phyloP scores from a whole-genome alignment of 768 basidiomycete species.

The Solioccasus polychromus region DNA sequence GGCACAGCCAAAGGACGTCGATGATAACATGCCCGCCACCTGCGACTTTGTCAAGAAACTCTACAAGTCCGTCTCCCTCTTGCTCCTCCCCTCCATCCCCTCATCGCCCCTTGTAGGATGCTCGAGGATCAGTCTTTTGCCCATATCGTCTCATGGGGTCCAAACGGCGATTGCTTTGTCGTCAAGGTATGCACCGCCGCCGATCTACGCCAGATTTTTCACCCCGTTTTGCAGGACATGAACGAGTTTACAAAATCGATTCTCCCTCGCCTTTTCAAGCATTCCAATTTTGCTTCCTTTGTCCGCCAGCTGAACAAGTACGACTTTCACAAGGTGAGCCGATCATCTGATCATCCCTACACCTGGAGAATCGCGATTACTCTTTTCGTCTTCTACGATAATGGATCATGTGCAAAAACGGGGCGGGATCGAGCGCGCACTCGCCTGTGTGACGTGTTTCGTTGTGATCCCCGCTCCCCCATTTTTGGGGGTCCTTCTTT shows the following conservation, averaged over 20 bases:
- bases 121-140: constrained; percentile 75
- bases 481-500: constrained; percentile 5
- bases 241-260: constrained; percentile 93
- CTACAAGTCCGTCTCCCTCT: constrained; percentile 62
- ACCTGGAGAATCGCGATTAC: background rate
- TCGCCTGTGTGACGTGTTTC: constrained; percentile 8
- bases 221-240: constrained; percentile 60
- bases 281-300: constrained; percentile 91
- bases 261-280: constrained; percentile 91
- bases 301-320: constrained; percentile 95
- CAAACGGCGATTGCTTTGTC: constrained; percentile 83
- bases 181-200: constrained; percentile 55
- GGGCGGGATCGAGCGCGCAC: constrained; percentile 15
- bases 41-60: constrained; percentile 94
- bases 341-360: constrained; percentile 1
- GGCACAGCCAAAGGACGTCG: constrained; percentile 36
- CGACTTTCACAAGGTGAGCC: constrained; percentile 84
- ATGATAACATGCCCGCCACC: constrained; percentile 83
- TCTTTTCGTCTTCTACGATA: constrained; percentile 11
- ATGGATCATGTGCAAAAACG: constrained; percentile 8
- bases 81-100: background rate
- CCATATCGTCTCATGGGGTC: constrained; percentile 79
- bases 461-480: constrained; percentile 11
- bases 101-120: constrained; percentile 57
- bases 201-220: constrained; percentile 9